Percentiles rank a stretch among this genome's conserved stretches.
phyloP scores from a whole-genome alignment of 495 filamentous ascomycete genomes.

The Neurospora terricola region DNA sequence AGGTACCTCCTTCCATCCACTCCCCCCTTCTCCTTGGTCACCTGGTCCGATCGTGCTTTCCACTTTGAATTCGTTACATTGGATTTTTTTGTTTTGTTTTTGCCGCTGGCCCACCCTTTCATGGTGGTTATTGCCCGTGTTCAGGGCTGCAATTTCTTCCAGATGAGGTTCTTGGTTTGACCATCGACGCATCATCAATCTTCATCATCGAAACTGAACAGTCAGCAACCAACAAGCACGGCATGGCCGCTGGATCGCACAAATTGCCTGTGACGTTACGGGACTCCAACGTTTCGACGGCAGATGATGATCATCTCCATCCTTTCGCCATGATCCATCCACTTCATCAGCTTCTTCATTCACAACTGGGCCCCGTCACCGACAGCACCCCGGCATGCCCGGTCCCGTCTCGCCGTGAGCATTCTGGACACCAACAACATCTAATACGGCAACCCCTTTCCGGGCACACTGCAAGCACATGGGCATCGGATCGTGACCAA shows the following conservation, averaged over 20 bases:
- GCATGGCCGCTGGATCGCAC: not conserved
- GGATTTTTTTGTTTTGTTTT: not conserved
- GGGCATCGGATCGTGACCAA: not conserved
- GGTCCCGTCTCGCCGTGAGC: not conserved
- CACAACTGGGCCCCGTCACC: not conserved
- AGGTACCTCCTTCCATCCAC: not conserved
- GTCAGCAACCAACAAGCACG: not conserved
- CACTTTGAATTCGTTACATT: not conserved
- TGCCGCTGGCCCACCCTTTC: conserved; percentile 8
- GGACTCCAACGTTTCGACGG: not conserved
- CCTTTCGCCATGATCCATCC: not conserved
- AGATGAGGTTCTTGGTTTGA: conserved; percentile 1
- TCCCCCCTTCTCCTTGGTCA: not conserved
- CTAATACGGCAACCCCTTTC: not conserved
- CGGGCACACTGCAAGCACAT: not conserved
- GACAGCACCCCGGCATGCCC: not conserved
- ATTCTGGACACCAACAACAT: not conserved
- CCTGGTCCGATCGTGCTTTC: not conserved
- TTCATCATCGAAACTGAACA: not conserved
- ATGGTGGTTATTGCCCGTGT: not conserved
- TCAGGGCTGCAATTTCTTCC: conserved; percentile 5
- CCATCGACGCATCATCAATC: not conserved
- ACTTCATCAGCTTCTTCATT: not conserved
- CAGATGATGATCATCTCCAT: not conserved
- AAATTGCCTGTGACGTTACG: not conserved